A percentile compares a stretch with the other conserved stretches of the same genome.
Evolutionary conservation across 2,329 filamentous ascomycete species (phyloP).

Genomic region (Colletotrichum paranaense): DNA sequence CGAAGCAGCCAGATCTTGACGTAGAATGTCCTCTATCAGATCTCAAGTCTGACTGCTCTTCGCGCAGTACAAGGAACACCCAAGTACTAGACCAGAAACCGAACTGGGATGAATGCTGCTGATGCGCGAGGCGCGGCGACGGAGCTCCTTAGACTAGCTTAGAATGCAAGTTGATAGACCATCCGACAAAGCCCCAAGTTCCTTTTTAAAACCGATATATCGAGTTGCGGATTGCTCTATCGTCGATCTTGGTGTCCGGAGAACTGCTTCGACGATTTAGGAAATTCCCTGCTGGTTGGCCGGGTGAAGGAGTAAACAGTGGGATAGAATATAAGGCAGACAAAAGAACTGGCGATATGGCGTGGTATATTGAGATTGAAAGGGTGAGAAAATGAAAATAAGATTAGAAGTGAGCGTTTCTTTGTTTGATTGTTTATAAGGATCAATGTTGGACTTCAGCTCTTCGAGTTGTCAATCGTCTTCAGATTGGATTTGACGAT

Average conservation of each 20-base stretch:
- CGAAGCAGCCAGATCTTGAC: not conserved
- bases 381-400: not conserved
- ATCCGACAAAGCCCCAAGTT: no score
- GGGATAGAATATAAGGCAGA: constrained; percentile 1
- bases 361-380: not conserved
- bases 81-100: constrained; percentile 7
- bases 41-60: not conserved
- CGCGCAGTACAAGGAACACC: constrained; percentile 17
- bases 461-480: not conserved
- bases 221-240: not conserved
- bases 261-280: not conserved
- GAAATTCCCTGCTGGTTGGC: constrained; percentile 6
- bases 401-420: not conserved
- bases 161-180: not conserved
- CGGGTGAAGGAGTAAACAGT: constrained; percentile 14
- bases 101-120: constrained; percentile 28
- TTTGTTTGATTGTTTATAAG: not conserved
- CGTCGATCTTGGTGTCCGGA: not conserved
- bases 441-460: no score
- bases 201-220: not conserved
- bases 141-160: not conserved
- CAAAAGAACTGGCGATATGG: constrained; percentile 20
- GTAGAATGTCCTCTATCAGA: not conserved
- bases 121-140: not conserved
- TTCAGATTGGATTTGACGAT: constrained; percentile 19